Base-by-base conservation (phyloP, 2,329 filamentous ascomycete species). In the Fonsecaea nubica region DNA sequence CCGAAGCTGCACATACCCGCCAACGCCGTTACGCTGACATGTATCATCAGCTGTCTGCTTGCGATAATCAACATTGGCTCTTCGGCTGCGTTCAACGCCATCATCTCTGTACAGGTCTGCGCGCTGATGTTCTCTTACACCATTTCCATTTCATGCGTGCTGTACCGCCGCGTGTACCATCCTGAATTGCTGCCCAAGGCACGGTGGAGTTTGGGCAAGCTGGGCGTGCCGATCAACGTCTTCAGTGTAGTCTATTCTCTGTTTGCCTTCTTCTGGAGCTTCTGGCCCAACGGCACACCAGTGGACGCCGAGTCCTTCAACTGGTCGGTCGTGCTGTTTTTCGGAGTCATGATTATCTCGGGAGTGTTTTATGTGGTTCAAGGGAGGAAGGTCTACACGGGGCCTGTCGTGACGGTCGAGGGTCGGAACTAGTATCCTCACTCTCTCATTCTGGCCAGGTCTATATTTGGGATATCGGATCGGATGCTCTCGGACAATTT, bases 61-160 rank as follows among this genome's bases (percentile, higher is more conserved):
- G 54, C 65, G n/a, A 18, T 70, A 9, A 70, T 73, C 64, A 65
- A 70, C 58, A 63, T 73, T 33, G 71, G 71, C 6, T 66, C 60
- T 33, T 56, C 57, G 15, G 62, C 63, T n/a, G 71, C 69, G 15
- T 72, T 73, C 67, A 68, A 68, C 58, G 69, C 65, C 13, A 69
- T 72, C 48, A 75, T 80, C 13, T 84, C 82, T 1, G 77, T 86
- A 1, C 78, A 79, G 8, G 76, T 82, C 33, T 80, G 78, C 2
- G 80, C 82, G 0, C 77, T 85, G 9, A 79, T 85, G 62, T 80
- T 78, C 62, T 83, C 81, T 4, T 86, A 86, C 71, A 78, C 82
- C 53, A 78, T 84, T 50, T 81, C 81, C 30, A 81, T 84, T 59
- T 74, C 76, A 40, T 82, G 79, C 62, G 75, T 85, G 3, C 75